Evolutionary conservation across 768 basidiomycete species (phyloP), one percentile per base, ranked within the genome.

Genomic region (Rossbeevera mucosa): DNA sequence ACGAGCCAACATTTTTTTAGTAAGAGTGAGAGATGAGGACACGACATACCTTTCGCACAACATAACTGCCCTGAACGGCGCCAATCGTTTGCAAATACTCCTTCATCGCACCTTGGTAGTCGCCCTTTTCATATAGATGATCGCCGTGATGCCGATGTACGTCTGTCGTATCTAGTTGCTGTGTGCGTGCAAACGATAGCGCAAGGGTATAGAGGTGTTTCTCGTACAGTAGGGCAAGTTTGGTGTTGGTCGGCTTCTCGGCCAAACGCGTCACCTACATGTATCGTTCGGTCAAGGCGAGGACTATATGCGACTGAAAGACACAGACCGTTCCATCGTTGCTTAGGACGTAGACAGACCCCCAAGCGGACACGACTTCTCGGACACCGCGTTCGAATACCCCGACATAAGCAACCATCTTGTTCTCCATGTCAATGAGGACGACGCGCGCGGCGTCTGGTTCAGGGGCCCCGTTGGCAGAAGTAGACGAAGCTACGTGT

Each of bases 81-180:
- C 95, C 91, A 18, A 98, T 86, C 0, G 96, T 98, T 64, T 89
- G 81, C 25, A 96, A 72, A 65, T 88, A 98, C 64, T 96, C 93
- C 30, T 82, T 79, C 90, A 97, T 95, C 0, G 94, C 87, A 5
- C 83, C 88, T 54, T 98, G 96, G 60, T 88, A 95, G 61, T 97
- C 93, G 5, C 86, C 87, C 68, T 95, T 96, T 16, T 75, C 62
- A 64, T 99, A 97, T 12, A 97, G 74, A 63, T 94, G 83, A 62
- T 98, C 94, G 1, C 93, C 95, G 63, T 94, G 95, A 52, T 87
- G 85, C 41, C 83, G 75, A 60, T 94, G 88, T 20, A 97, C 94
- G 60, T 96, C 93, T 0, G 92, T 91, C 1, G 95, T 77, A 40
- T 91, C 87, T 18, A 96, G 73, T 9, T 79, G 77, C 55, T 91